Percentiles rank a stretch among this genome's conserved stretches.
These are phyloP conservation scores for Colletotrichum chrysophilum DNA, from an alignment of 2,329 filamentous ascomycete species.

Conservation along the genomic window DNA sequence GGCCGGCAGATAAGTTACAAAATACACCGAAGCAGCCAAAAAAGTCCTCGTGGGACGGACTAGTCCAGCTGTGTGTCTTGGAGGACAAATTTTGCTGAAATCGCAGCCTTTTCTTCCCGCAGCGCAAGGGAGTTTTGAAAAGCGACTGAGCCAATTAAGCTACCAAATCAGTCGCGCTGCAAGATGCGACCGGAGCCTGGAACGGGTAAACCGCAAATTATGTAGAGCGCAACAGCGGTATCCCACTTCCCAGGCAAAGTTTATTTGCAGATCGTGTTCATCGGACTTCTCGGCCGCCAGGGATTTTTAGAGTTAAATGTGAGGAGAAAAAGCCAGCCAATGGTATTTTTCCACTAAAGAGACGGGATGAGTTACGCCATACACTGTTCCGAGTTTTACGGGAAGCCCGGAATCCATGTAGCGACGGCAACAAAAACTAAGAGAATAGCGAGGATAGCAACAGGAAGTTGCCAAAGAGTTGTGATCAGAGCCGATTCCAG, in stretches of 20 bases:
- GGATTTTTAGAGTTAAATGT: no score
- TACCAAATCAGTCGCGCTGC: rapidly evolving
- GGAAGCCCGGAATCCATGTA: no score
- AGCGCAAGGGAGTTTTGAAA: not conserved
- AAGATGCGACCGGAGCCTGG: not conserved
- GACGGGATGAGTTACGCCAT: no score
- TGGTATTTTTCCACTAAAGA: not conserved
- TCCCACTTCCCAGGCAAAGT: not conserved
- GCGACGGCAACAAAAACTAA: no score
- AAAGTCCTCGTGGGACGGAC: rapidly evolving
- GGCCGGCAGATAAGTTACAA: not conserved
- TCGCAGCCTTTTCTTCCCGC: not conserved
- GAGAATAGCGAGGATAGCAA: no score
- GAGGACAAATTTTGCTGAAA: not conserved
- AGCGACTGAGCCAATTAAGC: not conserved
- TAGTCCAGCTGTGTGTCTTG: not conserved
- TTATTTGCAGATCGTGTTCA: not conserved
- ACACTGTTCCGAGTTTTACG: no score
- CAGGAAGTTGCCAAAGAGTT: no score
- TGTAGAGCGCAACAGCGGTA: not conserved
- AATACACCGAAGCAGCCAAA: not conserved
- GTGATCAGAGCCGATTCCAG: no score
- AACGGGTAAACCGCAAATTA: rapidly evolving
- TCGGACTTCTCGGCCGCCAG: not conserved
- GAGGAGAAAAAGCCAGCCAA: rapidly evolving